Percentiles rank a stretch among this genome's conserved stretches.
Conservation (phyloP, 139 green algal species). For the Closterium sp. region DNA sequence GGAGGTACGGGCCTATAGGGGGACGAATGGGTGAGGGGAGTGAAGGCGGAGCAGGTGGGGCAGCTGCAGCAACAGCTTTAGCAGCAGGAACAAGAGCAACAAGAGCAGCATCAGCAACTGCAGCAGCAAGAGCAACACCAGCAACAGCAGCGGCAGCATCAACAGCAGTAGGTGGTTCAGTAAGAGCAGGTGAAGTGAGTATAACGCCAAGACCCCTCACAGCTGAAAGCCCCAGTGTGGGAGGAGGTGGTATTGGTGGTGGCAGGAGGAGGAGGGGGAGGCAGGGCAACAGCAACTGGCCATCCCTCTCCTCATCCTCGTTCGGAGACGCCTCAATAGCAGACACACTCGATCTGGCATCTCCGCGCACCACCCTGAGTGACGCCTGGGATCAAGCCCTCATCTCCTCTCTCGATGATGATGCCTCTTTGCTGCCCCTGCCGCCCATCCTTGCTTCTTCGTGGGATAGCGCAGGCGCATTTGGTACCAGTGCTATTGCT, state of each 20-base stretch:
- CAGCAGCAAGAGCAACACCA: too few relatives aligned
- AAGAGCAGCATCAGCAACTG: neutral
- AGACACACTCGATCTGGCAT: neutral
- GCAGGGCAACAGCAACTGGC: neutral
- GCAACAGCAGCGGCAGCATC: too few relatives aligned
- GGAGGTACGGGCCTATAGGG: neutral
- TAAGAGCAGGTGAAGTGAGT: neutral
- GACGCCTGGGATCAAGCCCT: neutral
- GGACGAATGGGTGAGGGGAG: neutral
- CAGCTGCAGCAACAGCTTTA: neutral
- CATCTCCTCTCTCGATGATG: too few relatives aligned
- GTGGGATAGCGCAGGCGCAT: too few relatives aligned
- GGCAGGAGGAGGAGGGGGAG: neutral
- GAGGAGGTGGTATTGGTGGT: neutral
- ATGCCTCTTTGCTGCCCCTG: too few relatives aligned
- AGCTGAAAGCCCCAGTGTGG: neutral
- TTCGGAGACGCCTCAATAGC: neutral
- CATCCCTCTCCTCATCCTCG: neutral
- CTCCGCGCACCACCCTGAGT: neutral
- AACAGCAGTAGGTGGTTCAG: neutral
- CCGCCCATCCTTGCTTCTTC: too few relatives aligned
- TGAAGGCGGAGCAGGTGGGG: neutral
- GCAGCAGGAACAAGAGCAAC: neutral
- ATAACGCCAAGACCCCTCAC: neutral
- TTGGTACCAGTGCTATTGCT: too few relatives aligned